Base-by-base conservation (phyloP, 306 rosid genomes). In the Medicago lupulina region DNA sequence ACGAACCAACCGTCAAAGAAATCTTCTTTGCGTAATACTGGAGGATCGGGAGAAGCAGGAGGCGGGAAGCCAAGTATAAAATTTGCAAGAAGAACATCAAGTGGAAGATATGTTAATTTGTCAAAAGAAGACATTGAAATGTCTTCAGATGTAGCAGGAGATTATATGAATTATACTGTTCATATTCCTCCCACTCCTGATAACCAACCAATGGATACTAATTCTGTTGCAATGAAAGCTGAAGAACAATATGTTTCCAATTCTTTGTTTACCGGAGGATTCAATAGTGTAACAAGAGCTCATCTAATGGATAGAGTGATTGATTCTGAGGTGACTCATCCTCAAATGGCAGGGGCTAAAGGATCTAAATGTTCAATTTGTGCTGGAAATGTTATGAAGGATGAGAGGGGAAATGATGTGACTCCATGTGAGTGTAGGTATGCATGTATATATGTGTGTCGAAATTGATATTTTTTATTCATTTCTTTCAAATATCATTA, bases 291-390 rank as follows among this genome's bases (percentile, higher is more conserved):
- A 0, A 93, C 98, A 0, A 83, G 97, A 18, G 97, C 98, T 0
- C 98, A 91, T 82, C 77, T 93, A 12, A 93, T 93, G 98, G 98
- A 93, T 65, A 93, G 89, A 83, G 98, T 91, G 5, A 93, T 93
- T 4, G 96, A 93, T 62, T 89, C 98, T 0, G 94, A 89, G 75
- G 98, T 93, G 0, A 84, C 66, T 44, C 97, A 93, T 79, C 97
- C 98, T 46, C 98, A 93, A 55, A 93, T 93, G 97, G 98, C 98
- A 0, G 98, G 98, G 7, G 82, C 98, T 64, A 93, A 87, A 77
- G 98, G 97, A 15, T 93, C 98, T 34, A 76, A 94, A 0, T 93
- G 97, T 72, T 70, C 87, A 2, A 85, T 93, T 67, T 93, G 98
- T 74, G 92, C 91, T 82, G 94, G 94, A 38, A 93, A 89, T 71